A percentile compares a stretch with the other conserved stretches of the same genome.
Conservation (phyloP, 2,329 filamentous ascomycete species). For the Elsinoe australis region DNA sequence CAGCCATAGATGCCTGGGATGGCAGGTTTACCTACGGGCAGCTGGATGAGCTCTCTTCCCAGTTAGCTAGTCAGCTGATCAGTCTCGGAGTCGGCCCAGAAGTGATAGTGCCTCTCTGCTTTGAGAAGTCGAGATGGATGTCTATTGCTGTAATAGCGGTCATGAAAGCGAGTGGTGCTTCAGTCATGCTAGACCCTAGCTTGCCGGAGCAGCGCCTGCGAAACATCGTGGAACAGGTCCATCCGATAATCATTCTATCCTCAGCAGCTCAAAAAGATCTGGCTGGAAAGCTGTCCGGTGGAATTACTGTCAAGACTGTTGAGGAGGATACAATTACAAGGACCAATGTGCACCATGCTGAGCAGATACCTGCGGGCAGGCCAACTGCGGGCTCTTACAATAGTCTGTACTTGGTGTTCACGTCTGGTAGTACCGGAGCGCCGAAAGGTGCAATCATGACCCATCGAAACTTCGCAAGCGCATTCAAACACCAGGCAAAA, state of each 20-base stretch:
- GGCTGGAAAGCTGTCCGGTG: no score
- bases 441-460: slow-evolving; percentile 17
- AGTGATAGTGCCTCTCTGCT: slow-evolving; percentile 23
- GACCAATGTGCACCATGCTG: no score
- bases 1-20: slow-evolving; percentile 27
- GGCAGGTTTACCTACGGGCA: slow-evolving; percentile 25
- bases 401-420: slow-evolving; percentile 21
- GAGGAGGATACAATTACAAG: no score
- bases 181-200: slow-evolving; percentile 26
- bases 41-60: slow-evolving; percentile 22
- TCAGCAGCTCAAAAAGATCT: slow-evolving; percentile 19
- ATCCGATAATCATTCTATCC: slow-evolving; percentile 20
- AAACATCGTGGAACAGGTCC: slow-evolving; percentile 25
- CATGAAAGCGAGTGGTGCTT: slow-evolving; percentile 29
- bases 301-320: no score
- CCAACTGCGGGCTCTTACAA: no score
- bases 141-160: slow-evolving; percentile 25
- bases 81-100: slow-evolving; percentile 19
- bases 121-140: slow-evolving; percentile 27
- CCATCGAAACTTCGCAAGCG: background rate
- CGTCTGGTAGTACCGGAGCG: slow-evolving; percentile 20
- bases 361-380: no score
- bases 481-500: background rate
- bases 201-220: slow-evolving; percentile 25
- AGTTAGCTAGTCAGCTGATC: slow-evolving; percentile 20